Evolutionary conservation across 2,329 filamentous ascomycete genomes (phyloP), one percentile per base, ranked within the genome.

Genomic region (Rhinocladiella similis): DNA sequence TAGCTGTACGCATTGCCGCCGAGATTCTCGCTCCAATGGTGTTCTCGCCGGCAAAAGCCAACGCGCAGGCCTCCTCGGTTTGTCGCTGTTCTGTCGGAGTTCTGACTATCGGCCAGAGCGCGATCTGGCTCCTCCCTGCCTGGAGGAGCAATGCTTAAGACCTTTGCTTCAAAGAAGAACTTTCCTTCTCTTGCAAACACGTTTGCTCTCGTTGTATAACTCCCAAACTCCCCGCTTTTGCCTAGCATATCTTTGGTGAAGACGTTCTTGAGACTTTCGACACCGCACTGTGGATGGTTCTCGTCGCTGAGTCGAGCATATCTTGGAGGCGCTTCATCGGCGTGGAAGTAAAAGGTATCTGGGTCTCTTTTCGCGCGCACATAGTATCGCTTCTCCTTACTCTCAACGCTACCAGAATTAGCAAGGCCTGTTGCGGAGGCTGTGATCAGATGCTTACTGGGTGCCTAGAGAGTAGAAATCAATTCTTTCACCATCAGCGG

Each of bases 121-220:
- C 61, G 53, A 46, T 63, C 58, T n/a, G 65, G 64, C 38, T 59
- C 55, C 58, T 66, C 67, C 47, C 90, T 85, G 35, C 94, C 94
- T 63, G 86, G 85, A 12, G 63, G 63, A 7, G 64, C 63, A 20
- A 62, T 53, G n/a, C 64, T 65, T 9, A 92, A 87, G 52, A 99
- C 85, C 68, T 89, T 92, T 72, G 93, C 91, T 74, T 99, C 94
- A 80, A 91, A 99, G 72, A 95, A 99, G 79, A 90, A 91, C 29
- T 89, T 84, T 1, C 94, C 94, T 72, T 97, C 90, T 45, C 94
- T 82, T 3, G 92, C 89, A 20, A 89, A 91, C 0, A 97, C 88
- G 67, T 99, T 99, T 12, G 90, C 91, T 38, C 93, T 85, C 1
- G 57, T 95, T 84, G 80, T 94, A 97, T 7, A 94, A 92, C 72